Base-by-base conservation (phyloP, 2,329 filamentous ascomycete species). In the Pseudocercospora crystallina region DNA sequence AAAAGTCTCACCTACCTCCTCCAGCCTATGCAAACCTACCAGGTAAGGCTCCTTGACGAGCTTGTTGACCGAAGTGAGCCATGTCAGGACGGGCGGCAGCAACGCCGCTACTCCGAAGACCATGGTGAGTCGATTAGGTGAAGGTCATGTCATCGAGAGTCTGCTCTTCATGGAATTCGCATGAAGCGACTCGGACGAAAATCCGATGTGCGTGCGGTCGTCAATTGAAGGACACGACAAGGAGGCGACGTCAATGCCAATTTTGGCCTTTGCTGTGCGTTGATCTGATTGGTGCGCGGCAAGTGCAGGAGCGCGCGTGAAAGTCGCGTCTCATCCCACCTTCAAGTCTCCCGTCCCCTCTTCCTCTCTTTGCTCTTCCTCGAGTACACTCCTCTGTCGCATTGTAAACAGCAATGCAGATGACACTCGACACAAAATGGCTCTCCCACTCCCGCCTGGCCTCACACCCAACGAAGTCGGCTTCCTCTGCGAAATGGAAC, bases 401-500 rank as follows among this genome's bases (percentile, higher is more conserved):
- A 26, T 26, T 26, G 20, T 26, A 26, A 26, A 26, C 20, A 26
- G 20, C 20, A 7, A 26, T 26, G 20, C 20, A 26, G 20, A 26
- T 26, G 3, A 7, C 20, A 26, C 3, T 3, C 20, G 35, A 56
- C 33, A 54, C 50, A 53, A 35, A 63, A 85, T 85, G 82, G 82
- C 82, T 44, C 78, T 84, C 59, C 80, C 81, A 57, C 75, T 84
- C 36, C 80, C 80, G 34, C 76, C 80, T 57, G 81, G 86, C 70
- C 80, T 96, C 38, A 86, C 88, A 62, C 90, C 94, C 53, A 79
- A 88, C 58, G 94, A 99, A 74, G 87, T 95, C 39, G 88, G 90
- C 43, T 99, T 97, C 67, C 77, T 97, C 26, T 96, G 91, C 71
- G 94, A 99, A 75, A 97, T 96, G 90, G 92, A 97, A 75, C 82